Evolutionary conservation across 768 basidiomycete genomes (phyloP).

Genomic region (Termitomyces heimii): DNA sequence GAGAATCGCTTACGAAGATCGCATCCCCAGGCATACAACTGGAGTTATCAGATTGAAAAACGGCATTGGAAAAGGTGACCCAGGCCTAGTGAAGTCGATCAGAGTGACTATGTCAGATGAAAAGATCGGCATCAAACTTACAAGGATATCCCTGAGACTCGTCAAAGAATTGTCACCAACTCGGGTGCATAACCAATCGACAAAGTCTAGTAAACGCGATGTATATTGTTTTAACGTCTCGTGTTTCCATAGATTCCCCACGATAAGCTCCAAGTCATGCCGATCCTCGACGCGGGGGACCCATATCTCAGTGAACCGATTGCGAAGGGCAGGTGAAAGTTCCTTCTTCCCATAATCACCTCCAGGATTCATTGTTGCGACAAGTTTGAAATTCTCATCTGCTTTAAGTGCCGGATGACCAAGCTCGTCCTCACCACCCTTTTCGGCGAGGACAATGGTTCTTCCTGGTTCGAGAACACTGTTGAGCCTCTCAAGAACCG

Average conservation of each 20-base stretch:
- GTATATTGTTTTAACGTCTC: slow-evolving; percentile 53
- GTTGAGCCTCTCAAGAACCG: slow-evolving; percentile 94
- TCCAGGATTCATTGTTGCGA: slow-evolving; percentile 99
- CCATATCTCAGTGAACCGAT: slow-evolving; percentile 99
- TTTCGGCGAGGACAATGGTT: slow-evolving; percentile 84
- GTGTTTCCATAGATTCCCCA: slow-evolving; percentile 62
- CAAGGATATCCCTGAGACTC: slow-evolving; percentile 85
- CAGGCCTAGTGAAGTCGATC: slow-evolving; percentile 58
- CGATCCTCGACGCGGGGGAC: slow-evolving; percentile 79
- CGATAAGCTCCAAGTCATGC: slow-evolving; percentile 71
- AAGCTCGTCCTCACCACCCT: slow-evolving; percentile 68
- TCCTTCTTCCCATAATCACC: slow-evolving; percentile 99
- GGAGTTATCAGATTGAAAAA: slow-evolving; percentile 26
- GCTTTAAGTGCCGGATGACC: slow-evolving; percentile 67
- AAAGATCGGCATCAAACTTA: slow-evolving; percentile 27
- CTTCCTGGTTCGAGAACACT: slow-evolving; percentile 93
- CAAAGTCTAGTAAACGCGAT: slow-evolving; percentile 62
- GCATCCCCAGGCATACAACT: slow-evolving; percentile 34
- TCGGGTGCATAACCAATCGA: slow-evolving; percentile 66
- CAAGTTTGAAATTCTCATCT: slow-evolving; percentile 68
- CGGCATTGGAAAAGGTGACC: slow-evolving; percentile 81
- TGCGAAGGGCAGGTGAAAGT: slow-evolving; percentile 91
- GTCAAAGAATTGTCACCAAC: slow-evolving; percentile 61
- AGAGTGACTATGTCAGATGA: not conserved
- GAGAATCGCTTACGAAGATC: slow-evolving; percentile 57